Evolutionary conservation across 148 eudicot species (phyloP).

Genomic region (Spergularia bocconei): DNA sequence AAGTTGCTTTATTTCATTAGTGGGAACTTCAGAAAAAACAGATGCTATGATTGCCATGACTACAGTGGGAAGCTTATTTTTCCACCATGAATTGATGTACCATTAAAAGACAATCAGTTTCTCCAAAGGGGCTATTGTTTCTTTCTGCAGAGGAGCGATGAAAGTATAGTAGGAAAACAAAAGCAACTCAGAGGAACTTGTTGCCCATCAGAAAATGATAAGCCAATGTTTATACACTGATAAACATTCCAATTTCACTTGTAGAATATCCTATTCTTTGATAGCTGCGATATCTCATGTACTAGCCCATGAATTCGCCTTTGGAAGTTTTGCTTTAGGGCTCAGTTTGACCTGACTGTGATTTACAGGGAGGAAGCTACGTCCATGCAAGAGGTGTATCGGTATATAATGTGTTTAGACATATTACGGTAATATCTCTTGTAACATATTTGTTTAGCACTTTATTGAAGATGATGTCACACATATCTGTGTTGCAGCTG

Average conservation of each 20-base stretch:
- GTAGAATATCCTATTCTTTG: too few species aligned
- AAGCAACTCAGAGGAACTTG: background rate
- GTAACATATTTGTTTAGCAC: background rate
- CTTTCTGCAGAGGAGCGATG: too few species aligned
- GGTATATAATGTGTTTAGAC: constrained; percentile 58
- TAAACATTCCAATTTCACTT: background rate
- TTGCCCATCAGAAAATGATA: background rate
- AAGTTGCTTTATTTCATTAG: background rate
- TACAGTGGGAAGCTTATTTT: too few species aligned
- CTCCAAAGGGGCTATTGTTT: too few species aligned
- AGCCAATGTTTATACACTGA: background rate
- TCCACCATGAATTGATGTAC: too few species aligned
- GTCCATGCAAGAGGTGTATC: constrained; percentile 87
- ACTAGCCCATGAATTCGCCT: background rate
- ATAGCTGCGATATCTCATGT: background rate
- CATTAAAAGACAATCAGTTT: too few species aligned
- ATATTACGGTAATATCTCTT: constrained; percentile 57
- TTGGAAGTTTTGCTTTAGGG: background rate
- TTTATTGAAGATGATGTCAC: background rate
- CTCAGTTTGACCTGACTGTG: background rate
- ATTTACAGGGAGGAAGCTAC: constrained; percentile 79
- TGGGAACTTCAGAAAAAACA: background rate
- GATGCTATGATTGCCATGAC: background rate
- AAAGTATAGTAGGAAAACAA: background rate
- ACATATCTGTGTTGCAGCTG: background rate